Evolutionary conservation across 2,329 filamentous ascomycete species (phyloP), one percentile per base, ranked within the genome.

Genomic region (Hymenoscyphus occultus): DNA sequence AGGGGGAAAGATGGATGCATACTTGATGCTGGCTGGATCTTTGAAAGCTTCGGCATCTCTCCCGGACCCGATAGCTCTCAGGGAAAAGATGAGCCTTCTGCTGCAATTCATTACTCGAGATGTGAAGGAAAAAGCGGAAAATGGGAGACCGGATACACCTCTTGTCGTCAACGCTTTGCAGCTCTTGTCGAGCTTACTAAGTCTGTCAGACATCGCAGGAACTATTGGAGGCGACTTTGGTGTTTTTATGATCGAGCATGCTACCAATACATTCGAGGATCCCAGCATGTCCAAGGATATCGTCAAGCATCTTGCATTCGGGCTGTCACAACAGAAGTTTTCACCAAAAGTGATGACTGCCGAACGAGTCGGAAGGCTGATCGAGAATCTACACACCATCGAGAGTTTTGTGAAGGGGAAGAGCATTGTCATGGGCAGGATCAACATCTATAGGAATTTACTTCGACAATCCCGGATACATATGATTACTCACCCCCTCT

Each of bases 61-160:
- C 14, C 93, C 93, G 0, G 90, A 95, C 70, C 81, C 86, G 42
- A 85, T 90, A 64, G 87, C 88, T 12, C 81, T 96, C 63, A 84
- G 87, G 64, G 85, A 86, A 60, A 96, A 95, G 76, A 89, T 97
- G 82, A 83, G 84, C 12, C 78, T 91, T 2, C 84, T 98, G 65
- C 86, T 87, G 70, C 89, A 92, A 66, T 97, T 93, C 74, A 92
- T 98, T 63, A 87, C 90, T 72, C 85, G 93, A 66, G 95, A 99
- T 74, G 82, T 97, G 31, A 84, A 83, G 6, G 82, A 86, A 12
- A 87, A 86, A 69, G 82, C 84, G 42, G 75, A 82, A 5, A 79
- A 83, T 65, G 83, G 86, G 60, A 78, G 74, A 57, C 79, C 80
- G 64, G 91, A 96, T 72, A 84, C 84, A 1, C 89, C 89, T 56